Percentiles rank a stretch among this genome's conserved stretches.
phyloP scores from a whole-genome alignment of 805 yeast genomes.

The Metschnikowia matae region DNA sequence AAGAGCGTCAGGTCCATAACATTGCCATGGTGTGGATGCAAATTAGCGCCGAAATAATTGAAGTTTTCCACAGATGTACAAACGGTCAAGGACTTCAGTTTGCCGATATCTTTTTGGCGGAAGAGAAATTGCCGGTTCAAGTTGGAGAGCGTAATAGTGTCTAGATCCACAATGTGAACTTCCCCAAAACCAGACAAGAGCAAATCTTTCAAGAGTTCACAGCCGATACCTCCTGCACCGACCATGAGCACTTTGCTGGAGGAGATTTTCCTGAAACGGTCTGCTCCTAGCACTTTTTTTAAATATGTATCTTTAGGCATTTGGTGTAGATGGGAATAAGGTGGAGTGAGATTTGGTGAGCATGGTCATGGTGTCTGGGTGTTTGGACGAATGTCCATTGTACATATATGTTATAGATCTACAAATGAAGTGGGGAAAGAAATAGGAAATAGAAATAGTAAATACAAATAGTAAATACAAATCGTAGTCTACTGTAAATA shows the following conservation, averaged over 20 bases:
- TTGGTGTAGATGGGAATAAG: background rate
- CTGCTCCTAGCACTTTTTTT: conserved; percentile 41
- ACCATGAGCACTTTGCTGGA: conserved; percentile 66
- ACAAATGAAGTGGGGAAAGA: too few species aligned
- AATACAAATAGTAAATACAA: too few species aligned
- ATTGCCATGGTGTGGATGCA: conserved; percentile 81
- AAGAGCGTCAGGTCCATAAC: conserved; percentile 74
- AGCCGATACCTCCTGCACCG: conserved; percentile 97
- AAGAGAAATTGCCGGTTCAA: conserved; percentile 91
- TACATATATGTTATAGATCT: too few species aligned
- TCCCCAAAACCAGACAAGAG: conserved; percentile 79
- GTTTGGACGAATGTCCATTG: background rate
- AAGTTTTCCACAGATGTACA: conserved; percentile 74
- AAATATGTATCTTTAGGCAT: conserved; percentile 43
- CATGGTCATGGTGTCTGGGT: conserved; percentile 1
- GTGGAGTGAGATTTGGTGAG: conserved; percentile 1
- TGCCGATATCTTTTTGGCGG: conserved; percentile 82
- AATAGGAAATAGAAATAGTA: too few species aligned
- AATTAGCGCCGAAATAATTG: conserved; percentile 52
- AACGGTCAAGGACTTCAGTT: conserved; percentile 83
- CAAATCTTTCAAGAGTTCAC: conserved; percentile 80
- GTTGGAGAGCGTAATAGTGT: conserved; percentile 89
- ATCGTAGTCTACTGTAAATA: too few species aligned
- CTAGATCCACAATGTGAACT: conserved; percentile 89
- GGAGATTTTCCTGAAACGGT: conserved; percentile 25